Evolutionary conservation across 768 basidiomycete species (phyloP), one percentile per base, ranked within the genome.

Genomic region (Amanita polypyramis): DNA sequence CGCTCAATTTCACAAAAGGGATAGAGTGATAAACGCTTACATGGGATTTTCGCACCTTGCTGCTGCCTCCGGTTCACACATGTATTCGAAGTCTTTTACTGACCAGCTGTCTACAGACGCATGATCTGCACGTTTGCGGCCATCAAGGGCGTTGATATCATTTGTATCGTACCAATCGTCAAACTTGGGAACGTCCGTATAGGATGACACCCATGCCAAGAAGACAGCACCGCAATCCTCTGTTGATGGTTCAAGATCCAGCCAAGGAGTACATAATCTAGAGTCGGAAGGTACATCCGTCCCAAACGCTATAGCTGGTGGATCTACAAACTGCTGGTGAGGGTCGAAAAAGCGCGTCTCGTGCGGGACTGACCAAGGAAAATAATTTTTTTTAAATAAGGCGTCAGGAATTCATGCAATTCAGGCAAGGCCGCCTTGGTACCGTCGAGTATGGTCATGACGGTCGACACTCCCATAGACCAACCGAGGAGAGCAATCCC

Each of bases 401-500:
- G 53, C 47, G 62, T 59, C 7, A 71, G 43, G 2, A 55, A 20
- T 12, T 50, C 43, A 40, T 63, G 60, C 1, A 56, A 8, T 11
- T 55, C 56, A 14, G 30, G 17, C 0, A 57, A 51, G 15, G 70
- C 47, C 7, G 59, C 45, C 2, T 43, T 40, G 4, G 55, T 54
- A 40, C 64, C 55, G 0, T 56, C 58, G 27, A 70, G 58, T 4
- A 69, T 48, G 17, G 64, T 25, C 43, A 68, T 57, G 3, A 56
- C 49, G 1, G 59, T 58, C 11, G 59, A 55, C 8, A 50, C 53
- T 1, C 69, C 70, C 47, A 64, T 57, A 2, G 68, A 68, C 70
- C 70, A 72, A 8, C 68, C 69, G 52, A 67, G 38, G 6, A 70
- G 47, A 2, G 61, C 58, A n/a, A 70, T 47, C 1, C 70, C 70